A percentile compares a stretch with the other conserved stretches of the same genome.
Evolutionary conservation across 306 rosid genomes (phyloP).

Genomic region (Nissolia schottii): DNA sequence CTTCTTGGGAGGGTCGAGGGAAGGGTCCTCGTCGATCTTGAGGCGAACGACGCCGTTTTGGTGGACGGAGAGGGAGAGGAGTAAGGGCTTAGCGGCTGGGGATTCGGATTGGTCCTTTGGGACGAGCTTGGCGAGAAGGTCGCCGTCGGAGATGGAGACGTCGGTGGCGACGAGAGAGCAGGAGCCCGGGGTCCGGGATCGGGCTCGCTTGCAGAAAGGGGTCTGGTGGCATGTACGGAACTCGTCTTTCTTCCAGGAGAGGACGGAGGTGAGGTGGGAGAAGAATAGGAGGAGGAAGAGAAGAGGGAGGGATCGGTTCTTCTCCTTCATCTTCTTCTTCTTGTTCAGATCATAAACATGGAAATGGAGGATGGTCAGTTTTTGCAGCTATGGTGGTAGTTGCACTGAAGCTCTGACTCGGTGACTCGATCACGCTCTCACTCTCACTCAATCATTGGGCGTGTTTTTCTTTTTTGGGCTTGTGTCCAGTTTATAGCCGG

Average conservation of each 20-base stretch:
- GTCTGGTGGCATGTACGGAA: constrained; percentile 85
- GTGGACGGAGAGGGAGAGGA: constrained; percentile 67
- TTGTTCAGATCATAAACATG: constrained; percentile 19
- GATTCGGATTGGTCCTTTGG: constrained; percentile 24
- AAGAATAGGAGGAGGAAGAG: constrained; percentile 39
- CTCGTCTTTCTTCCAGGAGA: constrained; percentile 88
- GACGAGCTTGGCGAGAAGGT: constrained; percentile 66
- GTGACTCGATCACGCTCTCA: no score
- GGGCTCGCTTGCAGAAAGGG: constrained; percentile 94
- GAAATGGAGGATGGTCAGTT: not conserved
- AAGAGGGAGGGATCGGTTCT: constrained; percentile 33
- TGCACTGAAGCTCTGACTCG: no score
- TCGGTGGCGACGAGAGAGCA: constrained; percentile 55
- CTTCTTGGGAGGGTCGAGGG: constrained; percentile 48
- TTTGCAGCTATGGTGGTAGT: no score
- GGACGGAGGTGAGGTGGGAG: constrained; percentile 34
- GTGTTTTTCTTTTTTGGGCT: no score
- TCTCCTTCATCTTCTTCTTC: constrained; percentile 22
- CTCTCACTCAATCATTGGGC: no score
- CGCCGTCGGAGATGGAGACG: constrained; percentile 58
- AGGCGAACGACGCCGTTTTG: constrained; percentile 71
- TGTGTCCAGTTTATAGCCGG: no score
- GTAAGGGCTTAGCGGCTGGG: constrained; percentile 49
- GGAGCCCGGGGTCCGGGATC: constrained; percentile 55
- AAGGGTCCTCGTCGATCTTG: constrained; percentile 72